Conservation (phyloP, 352 stramenopile genomes). For the Saprolegnia parasitica region DNA sequence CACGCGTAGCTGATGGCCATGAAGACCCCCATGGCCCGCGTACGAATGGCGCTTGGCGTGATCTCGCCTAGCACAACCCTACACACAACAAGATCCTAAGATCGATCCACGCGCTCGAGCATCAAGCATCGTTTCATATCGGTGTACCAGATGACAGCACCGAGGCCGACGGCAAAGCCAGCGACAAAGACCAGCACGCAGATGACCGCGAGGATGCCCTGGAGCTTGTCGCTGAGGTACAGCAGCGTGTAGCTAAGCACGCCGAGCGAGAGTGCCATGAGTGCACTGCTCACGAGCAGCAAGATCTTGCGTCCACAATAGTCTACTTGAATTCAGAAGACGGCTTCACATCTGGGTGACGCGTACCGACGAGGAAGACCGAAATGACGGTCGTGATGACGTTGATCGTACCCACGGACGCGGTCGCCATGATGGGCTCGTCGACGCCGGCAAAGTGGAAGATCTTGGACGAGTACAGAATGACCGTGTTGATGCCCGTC, state of each 20-base stretch:
- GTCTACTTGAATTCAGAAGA: slow-evolving; percentile 29
- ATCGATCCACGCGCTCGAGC: background rate
- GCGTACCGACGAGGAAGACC: slow-evolving; percentile 56
- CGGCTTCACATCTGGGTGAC: background rate
- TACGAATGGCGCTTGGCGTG: slow-evolving; percentile 80
- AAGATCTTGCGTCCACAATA: slow-evolving; percentile 64
- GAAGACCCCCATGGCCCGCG: slow-evolving; percentile 78
- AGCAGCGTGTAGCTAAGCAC: slow-evolving; percentile 68
- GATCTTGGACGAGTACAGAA: slow-evolving; percentile 89
- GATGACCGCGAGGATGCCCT: slow-evolving; percentile 65
- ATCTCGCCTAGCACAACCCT: slow-evolving; percentile 86
- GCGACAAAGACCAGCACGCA: slow-evolving; percentile 75
- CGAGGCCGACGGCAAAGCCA: slow-evolving; percentile 80
- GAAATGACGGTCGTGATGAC: slow-evolving; percentile 76
- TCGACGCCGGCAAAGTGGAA: slow-evolving; percentile 86
- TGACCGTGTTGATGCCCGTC: slow-evolving; percentile 90
- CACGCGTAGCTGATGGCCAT: slow-evolving; percentile 82
- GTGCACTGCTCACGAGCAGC: slow-evolving; percentile 53
- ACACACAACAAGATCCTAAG: slow-evolving; percentile 5
- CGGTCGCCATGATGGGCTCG: slow-evolving; percentile 77
- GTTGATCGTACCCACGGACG: slow-evolving; percentile 66
- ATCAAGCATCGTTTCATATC: background rate
- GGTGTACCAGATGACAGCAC: slow-evolving; percentile 68
- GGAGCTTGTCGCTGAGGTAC: slow-evolving; percentile 42
- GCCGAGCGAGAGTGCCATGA: slow-evolving; percentile 71